These are phyloP conservation scores for Aspergillus quadricinctus DNA, from an alignment of 2,329 filamentous ascomycete species.

Conservation along the genomic window DNA sequence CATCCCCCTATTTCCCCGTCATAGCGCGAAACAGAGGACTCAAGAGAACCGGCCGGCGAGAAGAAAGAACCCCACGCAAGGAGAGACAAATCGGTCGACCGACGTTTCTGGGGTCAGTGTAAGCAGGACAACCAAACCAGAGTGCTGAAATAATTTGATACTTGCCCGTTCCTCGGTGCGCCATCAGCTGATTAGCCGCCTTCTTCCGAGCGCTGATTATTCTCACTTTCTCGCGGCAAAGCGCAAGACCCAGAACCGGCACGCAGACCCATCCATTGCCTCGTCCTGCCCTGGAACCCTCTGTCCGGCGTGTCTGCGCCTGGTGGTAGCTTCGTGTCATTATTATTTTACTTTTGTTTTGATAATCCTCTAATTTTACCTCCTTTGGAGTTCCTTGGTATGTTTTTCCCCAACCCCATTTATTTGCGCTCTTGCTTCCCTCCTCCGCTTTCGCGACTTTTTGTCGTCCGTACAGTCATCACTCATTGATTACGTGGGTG, in stretches of 20 bases:
- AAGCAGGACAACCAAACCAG: neutral
- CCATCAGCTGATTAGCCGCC: slow-evolving; percentile 21
- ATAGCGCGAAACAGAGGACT: neutral
- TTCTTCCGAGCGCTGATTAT: slow-evolving; percentile 7
- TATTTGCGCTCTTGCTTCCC: neutral
- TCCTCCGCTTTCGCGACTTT: neutral
- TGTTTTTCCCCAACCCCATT: neutral
- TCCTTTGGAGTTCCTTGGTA: neutral
- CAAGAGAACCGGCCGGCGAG: neutral
- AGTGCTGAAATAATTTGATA: neutral
- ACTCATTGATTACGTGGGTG: neutral
- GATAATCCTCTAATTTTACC: slow-evolving; percentile 1
- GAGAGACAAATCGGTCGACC: neutral
- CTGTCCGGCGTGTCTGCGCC: slow-evolving; percentile 4
- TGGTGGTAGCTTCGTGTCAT: slow-evolving; percentile 6
- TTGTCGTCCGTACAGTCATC: neutral
- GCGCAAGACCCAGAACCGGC: slow-evolving; percentile 18
- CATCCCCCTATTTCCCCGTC: slow-evolving; percentile 1
- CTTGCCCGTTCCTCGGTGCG: slow-evolving; percentile 2
- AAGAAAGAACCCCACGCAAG: slow-evolving; percentile 4
- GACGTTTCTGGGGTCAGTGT: neutral
- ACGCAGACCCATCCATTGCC: slow-evolving; percentile 19
- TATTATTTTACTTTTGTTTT: slow-evolving; percentile 8
- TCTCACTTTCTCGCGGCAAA: slow-evolving; percentile 7
- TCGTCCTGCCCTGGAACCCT: slow-evolving; percentile 14